Evolutionary conservation across 257 asterid genomes (phyloP).

Genomic region (Cynanchum wilfordii): DNA sequence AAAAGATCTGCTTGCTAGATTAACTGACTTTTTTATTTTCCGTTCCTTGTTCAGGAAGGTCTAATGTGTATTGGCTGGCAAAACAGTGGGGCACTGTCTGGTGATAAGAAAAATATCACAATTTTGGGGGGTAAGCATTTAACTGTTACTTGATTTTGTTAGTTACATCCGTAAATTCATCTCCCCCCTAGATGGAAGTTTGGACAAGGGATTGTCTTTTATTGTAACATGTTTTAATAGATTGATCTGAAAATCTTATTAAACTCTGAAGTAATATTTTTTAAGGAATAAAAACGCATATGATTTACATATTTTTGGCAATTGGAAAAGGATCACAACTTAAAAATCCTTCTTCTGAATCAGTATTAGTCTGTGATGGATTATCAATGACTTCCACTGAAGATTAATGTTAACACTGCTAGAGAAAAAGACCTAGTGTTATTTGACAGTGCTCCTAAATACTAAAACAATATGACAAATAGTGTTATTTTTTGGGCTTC

Average conservation of each 20-base stretch:
- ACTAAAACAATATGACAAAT: not conserved
- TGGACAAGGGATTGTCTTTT: not conserved
- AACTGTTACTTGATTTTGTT: conserved; percentile 9
- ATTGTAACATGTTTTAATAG: not conserved
- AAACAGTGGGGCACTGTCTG: conserved; percentile 68
- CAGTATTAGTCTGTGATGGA: not conserved
- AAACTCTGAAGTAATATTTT: not conserved
- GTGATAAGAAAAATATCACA: conserved; percentile 70
- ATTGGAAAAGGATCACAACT: not conserved
- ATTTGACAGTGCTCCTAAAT: not conserved
- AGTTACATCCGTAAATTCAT: conserved; percentile 5
- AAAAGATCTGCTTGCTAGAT: not conserved
- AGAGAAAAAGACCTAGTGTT: not conserved
- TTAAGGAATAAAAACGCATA: not conserved
- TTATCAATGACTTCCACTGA: not conserved
- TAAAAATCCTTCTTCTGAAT: not conserved
- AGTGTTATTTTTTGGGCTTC: not conserved
- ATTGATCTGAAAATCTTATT: not conserved
- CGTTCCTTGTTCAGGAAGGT: conserved; percentile 55
- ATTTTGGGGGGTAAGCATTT: conserved; percentile 75
- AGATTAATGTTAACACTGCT: not conserved
- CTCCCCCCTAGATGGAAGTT: not conserved
- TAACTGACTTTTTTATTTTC: not conserved
- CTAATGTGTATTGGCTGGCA: conserved; percentile 95
- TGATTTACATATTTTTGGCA: not conserved